Conservation (phyloP, 2,329 filamentous ascomycete genomes). For the Macrophomina tecta region DNA sequence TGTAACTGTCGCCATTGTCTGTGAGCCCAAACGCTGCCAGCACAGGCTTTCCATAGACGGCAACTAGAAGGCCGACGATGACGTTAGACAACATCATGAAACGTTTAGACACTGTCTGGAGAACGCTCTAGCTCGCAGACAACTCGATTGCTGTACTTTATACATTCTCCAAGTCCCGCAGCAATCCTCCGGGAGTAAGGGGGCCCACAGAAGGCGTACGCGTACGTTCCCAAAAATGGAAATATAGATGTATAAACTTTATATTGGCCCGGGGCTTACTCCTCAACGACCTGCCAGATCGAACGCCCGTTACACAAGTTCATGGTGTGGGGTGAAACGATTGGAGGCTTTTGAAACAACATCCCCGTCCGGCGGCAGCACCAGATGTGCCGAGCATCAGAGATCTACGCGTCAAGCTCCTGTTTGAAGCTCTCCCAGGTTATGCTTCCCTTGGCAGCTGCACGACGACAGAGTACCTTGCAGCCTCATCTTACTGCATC, state of each 20-base stretch:
- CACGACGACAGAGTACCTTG: neutral
- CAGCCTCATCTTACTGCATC: neutral
- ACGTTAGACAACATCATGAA: neutral
- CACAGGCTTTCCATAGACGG: conserved; percentile 28
- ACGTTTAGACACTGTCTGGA: neutral
- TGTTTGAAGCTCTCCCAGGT: neutral
- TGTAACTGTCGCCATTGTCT: conserved; percentile 37
- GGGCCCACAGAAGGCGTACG: neutral
- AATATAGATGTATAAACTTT: neutral
- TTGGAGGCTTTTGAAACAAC: conserved; percentile 22
- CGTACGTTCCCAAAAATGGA: neutral
- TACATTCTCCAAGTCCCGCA: neutral
- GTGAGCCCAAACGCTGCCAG: conserved; percentile 46
- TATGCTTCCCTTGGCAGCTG: neutral
- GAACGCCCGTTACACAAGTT: neutral
- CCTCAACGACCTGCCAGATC: neutral
- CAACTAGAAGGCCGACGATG: neutral
- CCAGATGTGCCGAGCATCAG: neutral
- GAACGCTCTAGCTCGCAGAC: neutral
- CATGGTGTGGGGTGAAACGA: neutral
- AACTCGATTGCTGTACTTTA: neutral
- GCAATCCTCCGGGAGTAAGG: neutral
- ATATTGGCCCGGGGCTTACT: conserved; percentile 5
- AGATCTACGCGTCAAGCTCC: conserved; percentile 2
- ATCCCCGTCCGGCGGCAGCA: neutral